A percentile compares a stretch with the other conserved stretches of the same genome.
phyloP scores from a whole-genome alignment of 164 flowering plant species.

The Nelumbo lutea region DNA sequence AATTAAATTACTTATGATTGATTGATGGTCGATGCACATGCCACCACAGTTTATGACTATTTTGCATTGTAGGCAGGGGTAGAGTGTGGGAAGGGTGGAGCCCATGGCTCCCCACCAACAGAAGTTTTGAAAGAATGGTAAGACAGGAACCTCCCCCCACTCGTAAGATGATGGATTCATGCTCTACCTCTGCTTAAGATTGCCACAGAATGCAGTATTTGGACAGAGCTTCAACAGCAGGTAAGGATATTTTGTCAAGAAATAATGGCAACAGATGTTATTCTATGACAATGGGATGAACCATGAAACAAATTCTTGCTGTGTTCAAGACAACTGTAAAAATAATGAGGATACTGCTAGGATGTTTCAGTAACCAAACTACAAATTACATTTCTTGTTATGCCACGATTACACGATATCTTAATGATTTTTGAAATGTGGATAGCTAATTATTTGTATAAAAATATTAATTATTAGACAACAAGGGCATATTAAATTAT shows the following conservation, averaged over 20 bases:
- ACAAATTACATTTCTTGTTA: background rate
- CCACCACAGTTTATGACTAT: conserved; percentile 7
- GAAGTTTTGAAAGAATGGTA: no score
- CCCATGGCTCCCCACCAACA: no score
- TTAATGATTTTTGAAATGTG: background rate
- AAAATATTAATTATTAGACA: background rate
- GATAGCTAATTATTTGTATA: background rate
- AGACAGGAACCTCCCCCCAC: no score
- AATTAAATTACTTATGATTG: background rate
- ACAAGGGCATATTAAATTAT: no score
- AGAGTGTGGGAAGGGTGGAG: no score
- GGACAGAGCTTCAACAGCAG: conserved; percentile 7
- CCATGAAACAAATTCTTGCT: background rate
- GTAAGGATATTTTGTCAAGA: conserved; percentile 8
- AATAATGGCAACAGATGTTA: background rate
- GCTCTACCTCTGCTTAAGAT: background rate
- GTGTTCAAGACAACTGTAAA: background rate
- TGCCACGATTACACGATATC: background rate
- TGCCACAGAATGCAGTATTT: conserved; percentile 6
- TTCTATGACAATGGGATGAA: background rate
- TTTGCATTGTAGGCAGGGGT: background rate
- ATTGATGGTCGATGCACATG: conserved; percentile 8
- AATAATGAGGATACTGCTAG: background rate
- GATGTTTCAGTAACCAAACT: background rate
- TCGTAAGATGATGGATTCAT: no score